Evolutionary conservation across 2,329 filamentous ascomycete species (phyloP), one percentile per base, ranked within the genome.

Genomic region (Phyllosticta citriasiana): DNA sequence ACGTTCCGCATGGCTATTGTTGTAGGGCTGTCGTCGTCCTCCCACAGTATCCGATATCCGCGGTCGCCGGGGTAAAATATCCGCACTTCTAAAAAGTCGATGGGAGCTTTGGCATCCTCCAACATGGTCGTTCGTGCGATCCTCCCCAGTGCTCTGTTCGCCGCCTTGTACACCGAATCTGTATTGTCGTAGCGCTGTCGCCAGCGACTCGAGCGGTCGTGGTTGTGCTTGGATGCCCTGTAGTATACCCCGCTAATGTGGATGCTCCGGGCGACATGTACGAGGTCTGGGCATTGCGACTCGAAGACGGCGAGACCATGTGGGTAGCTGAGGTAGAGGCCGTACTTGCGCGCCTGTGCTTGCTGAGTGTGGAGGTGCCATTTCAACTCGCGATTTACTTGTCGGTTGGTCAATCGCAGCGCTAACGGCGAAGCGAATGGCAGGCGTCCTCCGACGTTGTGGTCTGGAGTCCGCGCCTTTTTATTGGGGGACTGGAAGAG

Each of bases 311-410:
- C 57, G 65, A 79, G 66, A 56, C 76, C 72, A 55, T 75, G 65
- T 0, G 76, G 74, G 64, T 77, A 75, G 8, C 70, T 67, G 56
- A 79, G 65, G 64, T 74, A 74, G 22, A 77, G 66, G 58, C 77
- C 76, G 59, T 77, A 69, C 24, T 56, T 57, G 35, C 57, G 55
- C 10, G 64, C 60, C 10, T 62, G 65, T 19, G 22, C 26, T 24
- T 57, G 55, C 10, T 65, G 62, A n/a, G 65, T 64, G 35, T 66
- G 62, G 64, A 73, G 73, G 60, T 74, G 72, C 63, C 70, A 68
- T 22, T 62, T 67, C 50, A 76, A 63, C 63, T 76, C 74, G 33
- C 69, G 67, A 22, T 72, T 67, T 62, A 74, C 65, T 56, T 73
- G 67, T 52, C 67, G 70, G 62, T 69, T 73, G 14, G 71, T 69